Conservation (phyloP, 1,284 basidiomycete genomes). For the Cryptococcus amylolentus region DNA sequence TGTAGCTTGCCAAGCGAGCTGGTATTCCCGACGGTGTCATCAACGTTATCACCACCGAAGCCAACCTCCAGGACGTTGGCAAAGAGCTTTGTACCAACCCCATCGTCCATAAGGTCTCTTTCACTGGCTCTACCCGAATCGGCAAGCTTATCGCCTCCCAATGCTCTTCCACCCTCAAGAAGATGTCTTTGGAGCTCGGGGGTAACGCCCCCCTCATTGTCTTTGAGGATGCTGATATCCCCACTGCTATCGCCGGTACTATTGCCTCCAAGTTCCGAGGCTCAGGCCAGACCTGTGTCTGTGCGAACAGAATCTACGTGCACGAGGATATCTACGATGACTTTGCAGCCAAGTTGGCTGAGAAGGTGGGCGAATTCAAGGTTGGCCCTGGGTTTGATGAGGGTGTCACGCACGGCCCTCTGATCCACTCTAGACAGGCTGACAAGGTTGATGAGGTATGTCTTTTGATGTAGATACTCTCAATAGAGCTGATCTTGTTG, state of each 20-base stretch:
- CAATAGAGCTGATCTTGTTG: not conserved
- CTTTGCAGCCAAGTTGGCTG: constrained; percentile 43
- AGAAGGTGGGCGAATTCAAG: constrained; percentile 76
- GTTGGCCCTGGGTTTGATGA: constrained; percentile 84
- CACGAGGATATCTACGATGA: constrained; percentile 49
- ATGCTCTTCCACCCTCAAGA: constrained; percentile 84
- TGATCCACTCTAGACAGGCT: constrained; percentile 82
- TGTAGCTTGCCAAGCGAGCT: constrained; percentile 70
- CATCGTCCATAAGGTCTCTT: constrained; percentile 69
- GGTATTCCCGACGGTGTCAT: constrained; percentile 93
- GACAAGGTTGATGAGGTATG: constrained; percentile 69
- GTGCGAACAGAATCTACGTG: constrained; percentile 47
- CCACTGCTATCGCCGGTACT: constrained; percentile 88
- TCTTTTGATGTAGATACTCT: not conserved
- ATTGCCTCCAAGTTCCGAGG: constrained; percentile 87
- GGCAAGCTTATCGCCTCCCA: constrained; percentile 85
- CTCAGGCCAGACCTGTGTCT: constrained; percentile 76
- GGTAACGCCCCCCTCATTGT: constrained; percentile 56
- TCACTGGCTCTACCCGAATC: constrained; percentile 86
- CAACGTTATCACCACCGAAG: constrained; percentile 72
- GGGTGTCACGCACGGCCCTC: constrained; percentile 82
- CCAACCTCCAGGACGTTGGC: constrained; percentile 42
- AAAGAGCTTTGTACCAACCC: constrained; percentile 46
- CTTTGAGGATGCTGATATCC: constrained; percentile 93
- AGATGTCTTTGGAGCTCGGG: constrained; percentile 70